A percentile compares a stretch with the other conserved stretches of the same genome.
Conservation (phyloP, 768 basidiomycete genomes). For the Boletus sp. region DNA sequence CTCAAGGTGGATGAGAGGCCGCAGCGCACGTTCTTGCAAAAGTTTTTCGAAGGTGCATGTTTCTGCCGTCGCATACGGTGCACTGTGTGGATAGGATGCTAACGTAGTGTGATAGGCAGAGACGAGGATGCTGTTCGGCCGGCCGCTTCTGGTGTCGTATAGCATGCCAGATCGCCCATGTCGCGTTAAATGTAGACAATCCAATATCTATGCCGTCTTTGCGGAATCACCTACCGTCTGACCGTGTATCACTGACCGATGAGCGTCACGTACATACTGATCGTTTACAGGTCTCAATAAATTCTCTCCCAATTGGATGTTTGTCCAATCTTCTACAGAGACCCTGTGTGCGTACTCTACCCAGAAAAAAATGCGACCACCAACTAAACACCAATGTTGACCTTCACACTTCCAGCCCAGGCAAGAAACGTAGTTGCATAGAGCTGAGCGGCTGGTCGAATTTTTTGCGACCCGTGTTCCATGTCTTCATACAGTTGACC, state of each 20-base stretch:
- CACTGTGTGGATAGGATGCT: background rate
- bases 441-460: slow-evolving; percentile 52
- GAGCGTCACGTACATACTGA: no score
- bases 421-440: slow-evolving; percentile 71
- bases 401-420: slow-evolving; percentile 31
- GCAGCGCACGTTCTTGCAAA: slow-evolving; percentile 69
- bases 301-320: no score
- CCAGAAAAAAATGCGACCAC: no score
- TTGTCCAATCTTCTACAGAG: no score
- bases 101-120: slow-evolving; percentile 46
- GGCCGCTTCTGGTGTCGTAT: slow-evolving; percentile 52
- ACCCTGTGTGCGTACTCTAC: no score
- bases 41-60: slow-evolving; percentile 76
- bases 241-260: no score
- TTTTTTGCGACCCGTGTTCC: slow-evolving; percentile 46
- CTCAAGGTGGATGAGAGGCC: slow-evolving; percentile 48
- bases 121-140: slow-evolving; percentile 73
- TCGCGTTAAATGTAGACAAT: slow-evolving; percentile 4
- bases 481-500: slow-evolving; percentile 57
- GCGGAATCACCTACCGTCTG: background rate
- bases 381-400: no score
- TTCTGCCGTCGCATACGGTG: background rate
- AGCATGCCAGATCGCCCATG: slow-evolving; percentile 1
- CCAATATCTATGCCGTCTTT: slow-evolving; percentile 2
- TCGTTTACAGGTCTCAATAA: no score